Conservation (phyloP, 345 rosid species). For the Carallia pectinifolia region DNA sequence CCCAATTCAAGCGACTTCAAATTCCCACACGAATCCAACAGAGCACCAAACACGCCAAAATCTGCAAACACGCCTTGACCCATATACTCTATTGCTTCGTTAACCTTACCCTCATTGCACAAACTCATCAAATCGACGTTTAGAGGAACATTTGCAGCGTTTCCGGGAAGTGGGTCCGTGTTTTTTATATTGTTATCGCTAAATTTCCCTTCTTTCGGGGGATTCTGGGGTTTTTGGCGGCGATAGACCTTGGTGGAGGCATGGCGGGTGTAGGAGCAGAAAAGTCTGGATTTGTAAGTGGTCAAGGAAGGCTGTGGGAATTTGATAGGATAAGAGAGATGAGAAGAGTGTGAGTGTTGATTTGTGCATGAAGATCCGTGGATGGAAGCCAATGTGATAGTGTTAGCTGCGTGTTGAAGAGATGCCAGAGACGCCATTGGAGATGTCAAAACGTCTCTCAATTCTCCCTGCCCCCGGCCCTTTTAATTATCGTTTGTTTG, state of each 20-base stretch:
- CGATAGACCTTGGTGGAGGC: slow-evolving; percentile 31
- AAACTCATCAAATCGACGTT: slow-evolving; percentile 37
- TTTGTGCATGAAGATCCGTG: slow-evolving; percentile 1
- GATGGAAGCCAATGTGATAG: slow-evolving; percentile 8
- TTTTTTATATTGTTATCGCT: slow-evolving; percentile 9
- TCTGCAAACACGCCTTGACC: slow-evolving; percentile 33
- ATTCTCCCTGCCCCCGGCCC: too few species aligned
- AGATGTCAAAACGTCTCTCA: neutral
- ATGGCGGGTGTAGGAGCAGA: slow-evolving; percentile 29
- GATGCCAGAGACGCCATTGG: slow-evolving; percentile 34
- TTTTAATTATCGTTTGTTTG: too few species aligned
- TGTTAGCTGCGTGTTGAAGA: slow-evolving; percentile 21
- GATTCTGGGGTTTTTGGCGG: slow-evolving; percentile 19
- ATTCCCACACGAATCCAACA: slow-evolving; percentile 36
- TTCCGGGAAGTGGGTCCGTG: slow-evolving; percentile 19
- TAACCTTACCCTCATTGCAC: slow-evolving; percentile 47
- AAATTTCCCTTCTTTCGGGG: slow-evolving; percentile 7
- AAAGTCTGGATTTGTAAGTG: slow-evolving; percentile 12
- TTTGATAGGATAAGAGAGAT: slow-evolving; percentile 9
- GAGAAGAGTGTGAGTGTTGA: neutral
- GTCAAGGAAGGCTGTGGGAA: slow-evolving; percentile 6
- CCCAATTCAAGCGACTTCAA: slow-evolving; percentile 38
- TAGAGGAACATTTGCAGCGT: slow-evolving; percentile 1
- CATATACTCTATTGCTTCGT: slow-evolving; percentile 38
- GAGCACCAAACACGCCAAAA: slow-evolving; percentile 30